Base-by-base conservation (phyloP, 164 flowering plant species). In the Sedum album region DNA sequence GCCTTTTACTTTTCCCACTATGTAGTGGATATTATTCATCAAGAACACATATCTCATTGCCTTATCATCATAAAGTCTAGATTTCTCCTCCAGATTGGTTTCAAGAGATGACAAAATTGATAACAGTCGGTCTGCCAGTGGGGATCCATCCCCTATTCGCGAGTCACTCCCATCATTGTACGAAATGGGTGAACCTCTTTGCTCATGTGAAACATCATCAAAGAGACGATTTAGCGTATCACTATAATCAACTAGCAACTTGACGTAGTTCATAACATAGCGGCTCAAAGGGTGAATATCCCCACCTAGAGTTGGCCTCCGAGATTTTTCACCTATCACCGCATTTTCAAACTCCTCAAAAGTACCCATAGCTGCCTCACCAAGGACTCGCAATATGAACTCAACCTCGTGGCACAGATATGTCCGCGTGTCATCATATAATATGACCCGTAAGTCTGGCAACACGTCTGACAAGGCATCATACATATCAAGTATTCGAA, bases 221-320 rank as follows among this genome's bases (percentile, higher is more conserved):
- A 70, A 66, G 26, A 70, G 68, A 2, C 65, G 25, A 65, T 70
- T 70, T 18, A 75, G 60, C 30, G 72, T 68, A 14, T 66, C 67
- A 14, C 66, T 69, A 71, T 73, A 73, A 51, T 71, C 71, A 20
- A 65, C 67, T 25, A 74, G 65, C 35, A 66, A 31, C 36, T 44
- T 71, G 33, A 74, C 66, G 35, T 74, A 77, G 51, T 77, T 77
- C 70, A 77, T 77, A 41, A 74, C 79, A 61, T 77, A 77, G 26
- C 73, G 70, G 35, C 70, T 74, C 66, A 77, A 11, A 10, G 77
- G 76, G 28, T 77, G 79, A 65, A 77, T 68, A 21, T 71, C 68
- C 11, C 79, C 79, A 46, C 69, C 70, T 18, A 68, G 67, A 23
- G 63, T 68, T 1, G 77, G 68, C 31, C 44, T 71, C 21, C 66